Conservation (phyloP, 176 grass and related monocot species). For the Phyllostachys edulis region DNA sequence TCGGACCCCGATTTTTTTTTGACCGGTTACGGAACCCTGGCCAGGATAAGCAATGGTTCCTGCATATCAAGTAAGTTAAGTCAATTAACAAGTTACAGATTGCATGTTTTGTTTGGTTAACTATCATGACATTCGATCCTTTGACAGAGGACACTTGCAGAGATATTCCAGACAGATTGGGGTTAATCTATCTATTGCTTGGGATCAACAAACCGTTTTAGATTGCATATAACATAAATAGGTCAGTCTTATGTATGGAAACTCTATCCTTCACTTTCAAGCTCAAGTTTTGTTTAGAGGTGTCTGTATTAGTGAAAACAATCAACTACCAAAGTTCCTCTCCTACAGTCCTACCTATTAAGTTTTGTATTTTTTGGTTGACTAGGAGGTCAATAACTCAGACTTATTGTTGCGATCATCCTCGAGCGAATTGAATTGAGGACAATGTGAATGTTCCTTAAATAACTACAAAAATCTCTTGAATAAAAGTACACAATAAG, state of each 20-base stretch:
- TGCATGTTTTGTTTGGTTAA: conserved; percentile 2
- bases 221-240: not conserved
- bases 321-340: conserved; percentile 14
- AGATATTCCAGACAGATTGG: conserved; percentile 1
- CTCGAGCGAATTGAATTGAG: not conserved
- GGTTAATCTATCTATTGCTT: not conserved
- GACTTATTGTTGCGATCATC: not conserved
- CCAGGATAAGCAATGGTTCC: conserved; percentile 4
- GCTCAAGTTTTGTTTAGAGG: not conserved
- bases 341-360: not conserved
- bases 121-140: not conserved
- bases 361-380: conserved; percentile 14
- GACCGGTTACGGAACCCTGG: no score
- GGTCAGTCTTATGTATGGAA: not conserved
- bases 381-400: not conserved
- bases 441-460: not conserved
- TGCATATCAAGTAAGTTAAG: not conserved
- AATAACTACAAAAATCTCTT: conserved; percentile 12
- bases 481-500: conserved; percentile 5
- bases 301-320: not conserved
- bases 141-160: conserved; percentile 1
- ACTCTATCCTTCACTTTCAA: not conserved
- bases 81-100: not conserved
- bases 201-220: conserved; percentile 6
- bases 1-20: no score